Evolutionary conservation across 176 grass and related monocot genomes (phyloP), one percentile per base, ranked within the genome.

Genomic region (Pontederia paniculata): DNA sequence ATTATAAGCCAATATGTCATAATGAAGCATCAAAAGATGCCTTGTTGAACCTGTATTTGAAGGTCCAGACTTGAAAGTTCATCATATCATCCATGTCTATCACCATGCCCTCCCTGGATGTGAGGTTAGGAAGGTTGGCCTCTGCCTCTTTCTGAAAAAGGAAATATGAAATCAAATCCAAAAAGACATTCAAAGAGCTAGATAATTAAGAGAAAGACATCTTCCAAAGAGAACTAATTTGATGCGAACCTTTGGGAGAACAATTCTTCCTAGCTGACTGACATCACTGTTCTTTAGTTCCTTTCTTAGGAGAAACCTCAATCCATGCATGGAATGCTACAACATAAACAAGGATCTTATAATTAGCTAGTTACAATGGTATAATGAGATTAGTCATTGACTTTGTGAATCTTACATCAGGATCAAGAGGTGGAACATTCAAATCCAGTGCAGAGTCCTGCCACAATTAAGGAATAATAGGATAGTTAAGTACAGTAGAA

Each of bases 231-330:
- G 6, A 16, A 17, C n/a, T 50, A 4, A 13, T 4, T 13, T 50
- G 9, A 45, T 56, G 75, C 62, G 77, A 48, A 87, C 94, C 87
- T 98, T 98, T 0, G 94, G 94, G 59, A 98, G 78, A 67, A 98
- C 70, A 56, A 98, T 93, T 72, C 94, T 86, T 23, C 84, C 88
- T 50, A 98, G 78, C 42, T 85, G 77, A 67, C 87, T 83, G 58
- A 84, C 76, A 18, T 98, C 94, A 23, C 86, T 98, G 45, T 84
- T 76, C 50, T 78, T 82, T 8, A 98, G 87, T 62, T 98, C 83
- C 77, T 98, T 98, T 52, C 82, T 77, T 54, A 91, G 76, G 55
- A 98, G 70, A 46, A 98, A 71, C 67, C 80, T 81, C 81, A 98
- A 67, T 14, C 87, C 70, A 61, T 74, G 70, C 50, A 73, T 55